Conservation (phyloP, 495 filamentous ascomycete species). For the Lichina pygmaea region DNA sequence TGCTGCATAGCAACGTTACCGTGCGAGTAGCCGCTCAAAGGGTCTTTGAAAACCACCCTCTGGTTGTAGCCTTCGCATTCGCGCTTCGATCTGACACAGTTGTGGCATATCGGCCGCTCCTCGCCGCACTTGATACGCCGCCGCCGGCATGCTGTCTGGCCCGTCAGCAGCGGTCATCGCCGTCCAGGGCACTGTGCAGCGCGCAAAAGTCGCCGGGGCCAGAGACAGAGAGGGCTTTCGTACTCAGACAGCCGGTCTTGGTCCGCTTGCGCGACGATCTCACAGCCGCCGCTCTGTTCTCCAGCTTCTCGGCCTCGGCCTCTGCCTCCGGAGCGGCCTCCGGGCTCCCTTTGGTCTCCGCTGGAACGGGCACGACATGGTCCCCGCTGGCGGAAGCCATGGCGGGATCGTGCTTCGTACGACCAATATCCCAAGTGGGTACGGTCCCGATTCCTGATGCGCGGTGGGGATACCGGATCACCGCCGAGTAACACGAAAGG, state of each 20-base stretch:
- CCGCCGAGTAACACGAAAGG: too few species aligned
- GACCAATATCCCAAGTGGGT: too few species aligned
- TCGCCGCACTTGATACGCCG: slow-evolving; percentile 95
- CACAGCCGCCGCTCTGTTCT: neutral
- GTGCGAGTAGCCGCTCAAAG: slow-evolving; percentile 20
- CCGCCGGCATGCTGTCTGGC: slow-evolving; percentile 51
- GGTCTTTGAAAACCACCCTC: slow-evolving; percentile 77
- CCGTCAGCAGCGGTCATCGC: neutral
- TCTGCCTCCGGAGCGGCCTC: neutral
- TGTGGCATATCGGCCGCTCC: slow-evolving; percentile 68
- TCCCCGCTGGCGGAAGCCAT: neutral
- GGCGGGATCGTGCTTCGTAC: too few species aligned
- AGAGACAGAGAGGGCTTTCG: slow-evolving; percentile 10
- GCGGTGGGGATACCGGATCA: too few species aligned
- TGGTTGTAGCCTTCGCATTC: slow-evolving; percentile 89
- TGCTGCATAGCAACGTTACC: neutral
- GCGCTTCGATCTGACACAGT: slow-evolving; percentile 87
- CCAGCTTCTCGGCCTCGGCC: neutral
- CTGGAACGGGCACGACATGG: neutral
- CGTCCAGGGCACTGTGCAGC: neutral
- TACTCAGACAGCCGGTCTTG: slow-evolving; percentile 91
- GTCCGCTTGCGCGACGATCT: slow-evolving; percentile 41
- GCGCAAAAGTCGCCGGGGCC: neutral
- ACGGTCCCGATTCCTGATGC: too few species aligned
- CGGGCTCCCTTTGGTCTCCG: neutral